phyloP scores from a whole-genome alignment of 306 rosid species.

The Senna siamea region DNA sequence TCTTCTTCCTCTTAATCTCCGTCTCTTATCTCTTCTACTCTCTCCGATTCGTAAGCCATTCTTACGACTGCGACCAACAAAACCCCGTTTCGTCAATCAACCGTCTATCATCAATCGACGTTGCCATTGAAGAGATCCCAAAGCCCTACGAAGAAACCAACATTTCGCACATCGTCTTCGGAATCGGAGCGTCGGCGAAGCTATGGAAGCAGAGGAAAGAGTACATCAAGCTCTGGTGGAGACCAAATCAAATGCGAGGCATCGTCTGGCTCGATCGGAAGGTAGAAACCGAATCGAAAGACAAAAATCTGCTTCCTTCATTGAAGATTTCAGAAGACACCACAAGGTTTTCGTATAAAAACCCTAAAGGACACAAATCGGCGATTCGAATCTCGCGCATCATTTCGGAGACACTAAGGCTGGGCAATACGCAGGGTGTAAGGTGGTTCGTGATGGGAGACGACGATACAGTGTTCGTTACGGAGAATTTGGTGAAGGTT shows the following conservation, averaged over 20 bases:
- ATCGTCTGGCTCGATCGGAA: conserved; percentile 63
- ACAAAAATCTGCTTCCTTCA: conserved; percentile 45
- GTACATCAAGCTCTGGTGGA: conserved; percentile 80
- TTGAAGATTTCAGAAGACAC: conserved; percentile 60
- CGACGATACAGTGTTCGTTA: conserved; percentile 68
- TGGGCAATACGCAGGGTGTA: conserved; percentile 34
- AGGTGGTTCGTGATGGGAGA: conserved; percentile 66
- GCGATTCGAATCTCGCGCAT: conserved; percentile 65
- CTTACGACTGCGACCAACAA: conserved; percentile 35
- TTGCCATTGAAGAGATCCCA: neutral
- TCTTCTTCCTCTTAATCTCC: conserved; percentile 46
- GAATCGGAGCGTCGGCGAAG: conserved; percentile 73
- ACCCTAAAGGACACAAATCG: conserved; percentile 56
- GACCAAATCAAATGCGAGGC: conserved; percentile 62
- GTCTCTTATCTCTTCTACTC: conserved; percentile 53
- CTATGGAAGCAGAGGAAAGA: conserved; percentile 70
- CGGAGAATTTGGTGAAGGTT: conserved; percentile 62
- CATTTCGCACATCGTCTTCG: conserved; percentile 72
- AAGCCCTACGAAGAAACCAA: conserved; percentile 44
- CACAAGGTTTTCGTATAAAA: conserved; percentile 53
- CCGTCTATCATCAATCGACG: conserved; percentile 23
- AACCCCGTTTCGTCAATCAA: neutral
- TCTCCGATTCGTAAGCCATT: conserved; percentile 41
- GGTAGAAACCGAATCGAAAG: conserved; percentile 34
- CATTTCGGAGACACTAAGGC: conserved; percentile 44